Evolutionary conservation across 2,329 filamentous ascomycete genomes (phyloP), one percentile per base, ranked within the genome.

Genomic region (Botrytis hyacinthi): DNA sequence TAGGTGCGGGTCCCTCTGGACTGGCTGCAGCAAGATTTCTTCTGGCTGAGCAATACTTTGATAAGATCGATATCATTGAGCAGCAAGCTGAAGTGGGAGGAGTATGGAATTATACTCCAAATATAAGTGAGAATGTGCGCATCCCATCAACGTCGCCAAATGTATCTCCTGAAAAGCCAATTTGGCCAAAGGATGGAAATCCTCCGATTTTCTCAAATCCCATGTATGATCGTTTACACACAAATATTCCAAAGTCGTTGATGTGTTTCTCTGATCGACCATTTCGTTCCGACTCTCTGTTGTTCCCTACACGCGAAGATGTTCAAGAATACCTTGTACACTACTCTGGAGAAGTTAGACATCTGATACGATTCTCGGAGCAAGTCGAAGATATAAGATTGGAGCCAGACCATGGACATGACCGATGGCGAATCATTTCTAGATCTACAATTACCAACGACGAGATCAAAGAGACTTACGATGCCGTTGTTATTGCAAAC

Each of bases 1-100:
- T 98, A 76, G 95, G 95, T 35, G 94, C 92, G 16, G 95, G 95
- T 0, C 93, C 95, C 0, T 89, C 88, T 75, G 95, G 95, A 7
- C 85, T 97, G 6, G 89, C 91, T 40, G 90, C 92, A 37, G 93
- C 93, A 71, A 96, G 94, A 86, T 95, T 95, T 79, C 86, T 98
- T 29, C 81, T 88, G 18, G 93, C 92, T 0, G 94, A 92, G 78
- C 91, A 86, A 79, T 85, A 81, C 1, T 96, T 96, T 79, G 83
- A 89, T 20, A 87, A 85, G 44, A 90, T 98, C 74, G 88, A 90
- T 74, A 82, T 98, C 57, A 97, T 92, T 79, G 96, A 98, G 82
- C 93, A 97, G 82, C 90, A 94, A 76, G 84, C 86, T 62, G 86
- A 89, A 66, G 88, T 92, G 10, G 95, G 94, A 73, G 95, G 96